Conservation (phyloP, 306 rosid genomes). For the Gleditsia sinensis region DNA sequence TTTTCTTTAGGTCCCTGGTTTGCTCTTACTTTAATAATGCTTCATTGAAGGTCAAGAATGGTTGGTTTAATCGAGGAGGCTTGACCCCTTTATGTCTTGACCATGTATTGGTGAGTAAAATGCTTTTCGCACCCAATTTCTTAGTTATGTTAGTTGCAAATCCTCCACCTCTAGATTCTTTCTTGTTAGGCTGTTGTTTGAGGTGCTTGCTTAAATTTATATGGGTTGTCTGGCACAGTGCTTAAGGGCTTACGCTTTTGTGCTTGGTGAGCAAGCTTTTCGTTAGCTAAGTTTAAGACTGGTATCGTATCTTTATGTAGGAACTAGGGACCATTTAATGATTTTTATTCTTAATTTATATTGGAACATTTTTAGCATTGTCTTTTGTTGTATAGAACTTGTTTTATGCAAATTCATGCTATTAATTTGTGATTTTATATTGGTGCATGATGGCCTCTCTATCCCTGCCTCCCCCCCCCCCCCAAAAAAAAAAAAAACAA, state of each 20-base stretch:
- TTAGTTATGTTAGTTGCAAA: background rate
- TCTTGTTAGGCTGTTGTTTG: background rate
- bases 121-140: background rate
- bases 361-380: background rate
- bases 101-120: slow-evolving; percentile 66
- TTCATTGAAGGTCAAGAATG: slow-evolving; percentile 49
- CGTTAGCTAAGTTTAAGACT: background rate
- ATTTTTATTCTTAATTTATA: background rate
- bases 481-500: no score
- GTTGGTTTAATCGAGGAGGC: slow-evolving; percentile 85
- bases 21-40: background rate
- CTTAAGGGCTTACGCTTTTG: background rate
- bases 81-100: slow-evolving; percentile 78
- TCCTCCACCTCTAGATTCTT: background rate
- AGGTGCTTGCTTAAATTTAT: background rate
- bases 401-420: background rate
- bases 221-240: background rate
- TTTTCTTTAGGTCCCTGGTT: background rate
- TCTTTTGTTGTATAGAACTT: background rate
- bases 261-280: background rate
- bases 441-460: background rate
- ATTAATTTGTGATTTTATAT: background rate
- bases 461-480: background rate
- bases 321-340: background rate
- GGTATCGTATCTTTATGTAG: background rate